A percentile compares a stretch with the other conserved stretches of the same genome.
Evolutionary conservation across 805 yeast genomes (phyloP).

Genomic region (Candida methanosorbosa): DNA sequence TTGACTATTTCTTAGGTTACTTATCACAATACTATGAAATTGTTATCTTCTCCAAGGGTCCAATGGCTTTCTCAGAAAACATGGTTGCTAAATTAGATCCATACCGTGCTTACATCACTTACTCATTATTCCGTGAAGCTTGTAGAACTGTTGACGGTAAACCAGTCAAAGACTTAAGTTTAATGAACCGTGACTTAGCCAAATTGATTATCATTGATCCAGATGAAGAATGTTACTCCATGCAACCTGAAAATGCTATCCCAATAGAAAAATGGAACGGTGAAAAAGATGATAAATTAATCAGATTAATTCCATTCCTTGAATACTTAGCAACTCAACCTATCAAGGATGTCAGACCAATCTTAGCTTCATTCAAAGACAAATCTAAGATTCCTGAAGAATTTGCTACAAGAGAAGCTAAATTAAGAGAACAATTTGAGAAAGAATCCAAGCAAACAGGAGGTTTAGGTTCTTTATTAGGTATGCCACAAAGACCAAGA

Average conservation of each 20-base stretch:
- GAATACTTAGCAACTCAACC: slow-evolving; percentile 88
- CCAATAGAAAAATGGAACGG: slow-evolving; percentile 85
- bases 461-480: slow-evolving; percentile 36
- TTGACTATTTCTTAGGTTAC: slow-evolving; percentile 92
- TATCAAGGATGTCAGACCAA: slow-evolving; percentile 83
- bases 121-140: slow-evolving; percentile 84
- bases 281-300: slow-evolving; percentile 65
- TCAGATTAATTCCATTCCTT: slow-evolving; percentile 81
- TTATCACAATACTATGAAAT: slow-evolving; percentile 93
- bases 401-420: slow-evolving; percentile 68
- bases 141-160: slow-evolving; percentile 85
- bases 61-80: slow-evolving; percentile 77
- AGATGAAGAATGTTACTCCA: slow-evolving; percentile 56
- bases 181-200: slow-evolving; percentile 82
- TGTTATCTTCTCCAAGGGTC: slow-evolving; percentile 80
- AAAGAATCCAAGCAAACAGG: slow-evolving; percentile 34
- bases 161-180: slow-evolving; percentile 79
- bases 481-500: slow-evolving; percentile 46
- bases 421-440: slow-evolving; percentile 64
- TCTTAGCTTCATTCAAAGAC: slow-evolving; percentile 64
- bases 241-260: slow-evolving; percentile 94
- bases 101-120: slow-evolving; percentile 78
- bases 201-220: slow-evolving; percentile 79
- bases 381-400: slow-evolving; percentile 65
- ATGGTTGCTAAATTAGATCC: slow-evolving; percentile 90